Conservation (phyloP, 768 basidiomycete species). For the Cystoderma amianthinum region DNA sequence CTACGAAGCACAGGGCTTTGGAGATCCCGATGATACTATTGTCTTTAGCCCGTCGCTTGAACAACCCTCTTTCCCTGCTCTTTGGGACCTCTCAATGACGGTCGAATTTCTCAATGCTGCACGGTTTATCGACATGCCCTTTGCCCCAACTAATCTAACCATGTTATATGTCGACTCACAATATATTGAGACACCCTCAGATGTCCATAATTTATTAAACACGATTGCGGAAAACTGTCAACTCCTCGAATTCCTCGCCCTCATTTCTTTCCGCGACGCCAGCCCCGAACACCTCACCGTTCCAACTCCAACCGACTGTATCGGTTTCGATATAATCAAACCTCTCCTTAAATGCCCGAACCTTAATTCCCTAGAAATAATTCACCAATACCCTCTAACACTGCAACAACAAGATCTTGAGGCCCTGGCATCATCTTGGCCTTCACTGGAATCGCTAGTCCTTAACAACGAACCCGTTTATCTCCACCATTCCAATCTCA, state of each 20-base stretch:
- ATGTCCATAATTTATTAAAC: constrained; percentile 35
- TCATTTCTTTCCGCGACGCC: constrained; percentile 26
- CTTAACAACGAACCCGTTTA: constrained; percentile 40
- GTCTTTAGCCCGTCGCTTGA: constrained; percentile 34
- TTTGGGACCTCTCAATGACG: constrained; percentile 46
- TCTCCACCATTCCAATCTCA: constrained; percentile 21
- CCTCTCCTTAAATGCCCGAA: constrained; percentile 26
- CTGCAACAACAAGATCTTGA: constrained; percentile 37
- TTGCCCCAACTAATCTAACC: constrained; percentile 41
- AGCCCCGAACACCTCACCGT: constrained; percentile 2
- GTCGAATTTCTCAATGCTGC: constrained; percentile 35
- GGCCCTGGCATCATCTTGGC: constrained; percentile 36
- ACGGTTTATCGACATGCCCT: constrained; percentile 33
- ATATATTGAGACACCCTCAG: constrained; percentile 31
- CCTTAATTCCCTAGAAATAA: constrained; percentile 25
- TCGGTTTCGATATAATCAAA: constrained; percentile 25
- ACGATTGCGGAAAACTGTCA: constrained; percentile 40
- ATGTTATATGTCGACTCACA: constrained; percentile 47
- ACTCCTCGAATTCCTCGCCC: constrained; percentile 34
- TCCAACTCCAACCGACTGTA: constrained; percentile 4
- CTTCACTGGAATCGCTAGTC: constrained; percentile 32
- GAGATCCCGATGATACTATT: constrained; percentile 33
- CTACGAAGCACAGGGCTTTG: constrained; percentile 37
- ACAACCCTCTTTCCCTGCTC: constrained; percentile 44
- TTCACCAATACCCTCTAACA: constrained; percentile 29